These are phyloP conservation scores for Oryza meridionalis DNA, from an alignment of 176 grass and related monocot genomes.

Conservation along the genomic window DNA sequence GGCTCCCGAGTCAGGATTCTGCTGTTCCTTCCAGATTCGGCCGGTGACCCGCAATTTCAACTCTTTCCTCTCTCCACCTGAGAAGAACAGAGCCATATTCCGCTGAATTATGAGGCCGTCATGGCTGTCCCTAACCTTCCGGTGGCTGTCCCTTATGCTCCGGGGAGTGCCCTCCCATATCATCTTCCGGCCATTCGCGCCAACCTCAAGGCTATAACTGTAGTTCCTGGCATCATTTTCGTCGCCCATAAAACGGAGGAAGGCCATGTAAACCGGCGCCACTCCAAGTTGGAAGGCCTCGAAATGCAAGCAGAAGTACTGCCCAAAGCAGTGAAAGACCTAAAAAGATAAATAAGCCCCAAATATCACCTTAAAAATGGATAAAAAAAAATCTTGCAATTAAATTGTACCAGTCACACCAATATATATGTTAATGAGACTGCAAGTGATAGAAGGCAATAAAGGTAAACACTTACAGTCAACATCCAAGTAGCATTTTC, in stretches of 20 bases:
- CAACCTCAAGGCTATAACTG: constrained; percentile 87
- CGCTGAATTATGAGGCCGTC: constrained; percentile 92
- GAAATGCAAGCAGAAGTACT: constrained; percentile 96
- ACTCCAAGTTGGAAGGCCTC: constrained; percentile 93
- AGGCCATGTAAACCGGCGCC: constrained; percentile 95
- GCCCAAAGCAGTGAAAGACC: constrained; percentile 94
- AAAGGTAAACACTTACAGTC: constrained; percentile 68
- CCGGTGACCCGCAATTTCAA: constrained; percentile 88
- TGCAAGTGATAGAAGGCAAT: constrained; percentile 19
- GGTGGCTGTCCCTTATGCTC: constrained; percentile 84
- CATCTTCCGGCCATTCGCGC: constrained; percentile 76
- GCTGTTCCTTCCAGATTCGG: constrained; percentile 91
- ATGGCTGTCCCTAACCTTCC: constrained; percentile 89
- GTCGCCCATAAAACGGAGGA: constrained; percentile 90
- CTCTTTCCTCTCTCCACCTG: constrained; percentile 92
- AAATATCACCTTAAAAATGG: constrained; percentile 26
- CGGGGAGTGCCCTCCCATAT: constrained; percentile 90
- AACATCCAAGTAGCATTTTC: constrained; percentile 99
- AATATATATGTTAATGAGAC: background rate
- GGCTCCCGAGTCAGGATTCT: constrained; percentile 63
- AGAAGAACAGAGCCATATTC: constrained; percentile 95
- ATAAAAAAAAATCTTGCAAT: background rate
- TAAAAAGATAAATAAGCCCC: constrained; percentile 21
- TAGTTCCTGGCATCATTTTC: constrained; percentile 84
- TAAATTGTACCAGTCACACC: background rate